Conservation (phyloP, 305 asterid species). For the Fraxinus albicans region DNA sequence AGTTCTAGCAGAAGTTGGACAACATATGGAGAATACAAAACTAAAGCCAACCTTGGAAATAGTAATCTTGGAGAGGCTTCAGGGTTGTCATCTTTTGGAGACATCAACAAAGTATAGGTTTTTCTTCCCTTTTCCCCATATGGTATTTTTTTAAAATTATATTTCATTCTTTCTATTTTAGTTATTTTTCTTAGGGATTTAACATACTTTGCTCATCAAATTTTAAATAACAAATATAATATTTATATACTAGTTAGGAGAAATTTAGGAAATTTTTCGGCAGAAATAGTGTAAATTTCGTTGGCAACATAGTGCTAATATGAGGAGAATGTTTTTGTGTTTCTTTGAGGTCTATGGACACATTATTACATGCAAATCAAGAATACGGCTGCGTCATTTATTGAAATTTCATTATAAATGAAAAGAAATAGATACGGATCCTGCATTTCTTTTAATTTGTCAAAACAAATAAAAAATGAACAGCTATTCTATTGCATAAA, state of each 20-base stretch:
- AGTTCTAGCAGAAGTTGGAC: constrained; percentile 66
- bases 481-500: background rate
- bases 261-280: background rate
- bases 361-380: too few relatives aligned
- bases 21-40: constrained; percentile 49
- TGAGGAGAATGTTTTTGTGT: background rate
- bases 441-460: background rate
- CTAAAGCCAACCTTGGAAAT: constrained; percentile 20
- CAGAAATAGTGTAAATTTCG: background rate
- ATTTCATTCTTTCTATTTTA: background rate
- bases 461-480: too few relatives aligned
- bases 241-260: background rate
- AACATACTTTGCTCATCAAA: background rate
- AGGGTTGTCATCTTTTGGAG: constrained; percentile 22
- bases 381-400: background rate
- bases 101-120: constrained; percentile 31
- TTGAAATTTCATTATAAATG: background rate
- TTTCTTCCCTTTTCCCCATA: background rate
- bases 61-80: constrained; percentile 43
- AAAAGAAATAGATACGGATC: background rate
- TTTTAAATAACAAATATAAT: background rate
- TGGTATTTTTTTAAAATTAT: background rate
- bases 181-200: background rate
- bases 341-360: background rate
- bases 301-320: background rate